Base-by-base conservation (phyloP, 164 flowering plant genomes). In the Cinnamomum micranthum region DNA sequence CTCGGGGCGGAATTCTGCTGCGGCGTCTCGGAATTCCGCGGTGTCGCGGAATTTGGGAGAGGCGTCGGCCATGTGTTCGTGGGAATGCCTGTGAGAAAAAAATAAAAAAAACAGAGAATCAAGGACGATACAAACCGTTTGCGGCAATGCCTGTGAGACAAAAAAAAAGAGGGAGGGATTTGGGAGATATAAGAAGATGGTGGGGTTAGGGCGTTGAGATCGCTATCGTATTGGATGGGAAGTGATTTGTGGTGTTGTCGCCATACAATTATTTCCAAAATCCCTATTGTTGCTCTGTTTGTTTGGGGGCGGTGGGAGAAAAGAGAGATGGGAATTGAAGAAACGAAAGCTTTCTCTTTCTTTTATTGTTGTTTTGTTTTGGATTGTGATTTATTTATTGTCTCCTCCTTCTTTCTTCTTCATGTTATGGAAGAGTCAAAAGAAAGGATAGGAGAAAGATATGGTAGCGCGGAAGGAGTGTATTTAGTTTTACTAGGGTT, bases 31-130 rank as follows among this genome's bases (percentile, higher is more conserved):
- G 69, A 66, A 66, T 66, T 66, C 69, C 14, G 69, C 47, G 2
- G 80, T 68, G 50, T 79, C 72, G 15, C 79, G 77, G 58, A 84
- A 81, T 12, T 82, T 79, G 65, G 82, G 79, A 70, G 76, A 74
- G 51, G 71, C 76, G 71, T 74, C 80, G 0, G 85, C 71, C 55
- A 81, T 75, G 69, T 71, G 76, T 63, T 59, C 13, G 50, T 22
- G n/a, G 12, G 27, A 50, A 19, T 41, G 27, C 23, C 14, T 13
- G 1, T 13, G n/a, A 25, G 62, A 51, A 2, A 0, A 52, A 6
- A 27, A 14, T 17, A 35, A 70, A 13, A 51, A 35, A 70, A 0
- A 12, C 25, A 1, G 62, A 59, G 59, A 12, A 7, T 15, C 15
- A 6, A 55, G n/a, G n/a, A 19, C 13, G 17, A 31, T 4, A 31